Evolutionary conservation across 805 yeast species (phyloP).

Genomic region (Kodamaea kakaduensis): DNA sequence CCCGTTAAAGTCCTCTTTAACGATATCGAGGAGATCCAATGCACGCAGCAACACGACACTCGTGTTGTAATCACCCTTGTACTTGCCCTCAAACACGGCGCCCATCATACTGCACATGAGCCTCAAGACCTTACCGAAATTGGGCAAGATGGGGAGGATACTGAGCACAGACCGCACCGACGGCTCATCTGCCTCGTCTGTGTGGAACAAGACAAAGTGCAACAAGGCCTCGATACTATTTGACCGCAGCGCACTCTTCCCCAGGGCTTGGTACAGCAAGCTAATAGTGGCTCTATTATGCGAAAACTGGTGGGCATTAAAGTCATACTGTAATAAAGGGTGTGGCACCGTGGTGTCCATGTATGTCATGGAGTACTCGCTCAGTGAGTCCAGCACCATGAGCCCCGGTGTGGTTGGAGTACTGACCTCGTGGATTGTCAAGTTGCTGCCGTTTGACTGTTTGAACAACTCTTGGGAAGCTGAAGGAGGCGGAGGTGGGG

Average conservation of each 20-base stretch:
- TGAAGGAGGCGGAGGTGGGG: constrained; percentile 5
- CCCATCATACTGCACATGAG: constrained; percentile 17
- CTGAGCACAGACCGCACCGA: constrained; percentile 16
- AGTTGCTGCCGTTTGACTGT: constrained; percentile 15
- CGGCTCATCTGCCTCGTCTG: constrained; percentile 12
- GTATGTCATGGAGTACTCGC: constrained; percentile 20
- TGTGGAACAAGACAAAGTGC: constrained; percentile 56
- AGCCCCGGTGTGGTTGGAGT: constrained; percentile 7
- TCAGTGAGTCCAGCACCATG: constrained; percentile 1
- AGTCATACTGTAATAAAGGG: constrained; percentile 43
- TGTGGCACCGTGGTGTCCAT: constrained; percentile 28
- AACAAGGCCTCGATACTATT: constrained; percentile 63
- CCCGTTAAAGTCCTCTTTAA: constrained; percentile 61
- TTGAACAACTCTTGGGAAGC: constrained; percentile 15
- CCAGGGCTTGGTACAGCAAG: constrained; percentile 7
- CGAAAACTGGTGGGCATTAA: constrained; percentile 31
- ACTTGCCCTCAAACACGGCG: constrained; percentile 23
- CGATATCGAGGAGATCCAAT: constrained; percentile 49
- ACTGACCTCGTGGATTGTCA: constrained; percentile 12
- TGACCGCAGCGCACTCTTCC: constrained; percentile 2
- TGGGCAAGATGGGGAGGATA: constrained; percentile 34
- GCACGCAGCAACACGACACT: constrained; percentile 47
- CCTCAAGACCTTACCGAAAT: constrained; percentile 27
- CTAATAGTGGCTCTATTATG: constrained; percentile 10
- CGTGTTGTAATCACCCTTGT: constrained; percentile 18